A percentile compares a stretch with the other conserved stretches of the same genome.
Evolutionary conservation across 345 rosid genomes (phyloP).

Genomic region (Trapa incisa): DNA sequence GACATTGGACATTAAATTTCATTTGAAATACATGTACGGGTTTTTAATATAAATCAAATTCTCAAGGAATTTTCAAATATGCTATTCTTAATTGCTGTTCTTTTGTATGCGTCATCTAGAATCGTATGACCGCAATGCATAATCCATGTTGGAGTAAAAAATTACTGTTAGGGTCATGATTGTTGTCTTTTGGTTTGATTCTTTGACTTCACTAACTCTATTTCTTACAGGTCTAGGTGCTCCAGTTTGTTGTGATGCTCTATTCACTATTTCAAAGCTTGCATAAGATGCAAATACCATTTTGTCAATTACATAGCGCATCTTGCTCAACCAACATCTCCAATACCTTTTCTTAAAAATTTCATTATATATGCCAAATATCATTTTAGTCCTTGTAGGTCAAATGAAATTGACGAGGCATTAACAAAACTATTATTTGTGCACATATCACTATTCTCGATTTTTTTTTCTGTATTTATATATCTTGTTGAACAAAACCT

Average conservation of each 20-base stretch:
- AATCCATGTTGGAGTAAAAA: neutral
- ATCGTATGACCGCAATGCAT: neutral
- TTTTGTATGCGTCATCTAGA: neutral
- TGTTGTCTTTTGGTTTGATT: neutral
- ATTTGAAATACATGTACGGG: neutral
- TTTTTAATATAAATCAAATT: neutral
- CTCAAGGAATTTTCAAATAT: neutral
- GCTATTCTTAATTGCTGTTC: neutral
- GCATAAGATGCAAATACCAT: neutral
- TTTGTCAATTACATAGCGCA: too few species aligned
- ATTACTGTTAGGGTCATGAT: neutral
- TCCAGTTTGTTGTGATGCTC: neutral
- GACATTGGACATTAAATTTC: slow-evolving; percentile 62
- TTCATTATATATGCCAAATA: too few species aligned
- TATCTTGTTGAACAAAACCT: too few species aligned
- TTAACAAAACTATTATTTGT: too few species aligned
- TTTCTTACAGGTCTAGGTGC: neutral
- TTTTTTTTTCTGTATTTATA: too few species aligned
- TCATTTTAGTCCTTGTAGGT: too few species aligned
- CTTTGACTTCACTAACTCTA: neutral
- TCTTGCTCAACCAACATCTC: too few species aligned
- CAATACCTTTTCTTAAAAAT: neutral
- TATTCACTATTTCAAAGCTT: neutral
- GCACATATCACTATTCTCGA: too few species aligned
- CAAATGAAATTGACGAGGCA: neutral